Evolutionary conservation across 2,329 filamentous ascomycete genomes (phyloP).

Genomic region (Aspergillus nomiae): DNA sequence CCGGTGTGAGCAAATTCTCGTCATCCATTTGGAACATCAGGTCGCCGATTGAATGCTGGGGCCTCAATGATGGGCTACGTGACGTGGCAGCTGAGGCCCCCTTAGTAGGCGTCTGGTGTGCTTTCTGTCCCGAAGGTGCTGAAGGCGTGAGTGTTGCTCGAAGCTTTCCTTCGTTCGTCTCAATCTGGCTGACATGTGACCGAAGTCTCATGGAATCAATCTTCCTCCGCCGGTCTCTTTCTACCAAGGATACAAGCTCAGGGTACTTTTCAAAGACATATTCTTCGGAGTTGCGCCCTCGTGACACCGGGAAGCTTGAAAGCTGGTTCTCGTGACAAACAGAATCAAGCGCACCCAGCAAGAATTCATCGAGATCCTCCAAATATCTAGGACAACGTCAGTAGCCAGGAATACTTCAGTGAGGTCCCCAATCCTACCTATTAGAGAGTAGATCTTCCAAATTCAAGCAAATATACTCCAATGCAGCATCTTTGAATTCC

Average conservation of each 20-base stretch:
- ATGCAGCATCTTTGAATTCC: conserved; percentile 81
- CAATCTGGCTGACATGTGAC: conserved; percentile 63
- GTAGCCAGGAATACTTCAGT: neutral
- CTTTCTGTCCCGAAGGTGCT: conserved; percentile 47
- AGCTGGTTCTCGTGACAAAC: conserved; percentile 82
- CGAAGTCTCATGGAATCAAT: conserved; percentile 77
- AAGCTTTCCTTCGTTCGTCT: conserved; percentile 64
- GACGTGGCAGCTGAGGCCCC: conserved; percentile 48
- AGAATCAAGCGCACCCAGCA: conserved; percentile 78
- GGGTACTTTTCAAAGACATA: conserved; percentile 49
- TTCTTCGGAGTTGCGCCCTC: conserved; percentile 70
- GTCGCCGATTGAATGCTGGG: conserved; percentile 70
- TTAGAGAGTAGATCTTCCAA: conserved; percentile 92
- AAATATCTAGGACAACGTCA: conserved; percentile 58
- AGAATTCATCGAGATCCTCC: conserved; percentile 79
- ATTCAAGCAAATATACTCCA: conserved; percentile 91
- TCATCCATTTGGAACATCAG: conserved; percentile 96
- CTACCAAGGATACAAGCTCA: conserved; percentile 42
- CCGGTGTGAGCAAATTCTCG: conserved; percentile 49
- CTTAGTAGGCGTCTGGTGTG: conserved; percentile 45
- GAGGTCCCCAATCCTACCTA: conserved; percentile 47
- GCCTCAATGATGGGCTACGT: conserved; percentile 67
- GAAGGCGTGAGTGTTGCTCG: conserved; percentile 58
- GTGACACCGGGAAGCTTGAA: conserved; percentile 72
- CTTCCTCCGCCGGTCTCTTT: conserved; percentile 58